These are phyloP conservation scores for Colletotrichum gloeosporioides DNA, from an alignment of 2,329 filamentous ascomycete genomes.

Conservation along the genomic window DNA sequence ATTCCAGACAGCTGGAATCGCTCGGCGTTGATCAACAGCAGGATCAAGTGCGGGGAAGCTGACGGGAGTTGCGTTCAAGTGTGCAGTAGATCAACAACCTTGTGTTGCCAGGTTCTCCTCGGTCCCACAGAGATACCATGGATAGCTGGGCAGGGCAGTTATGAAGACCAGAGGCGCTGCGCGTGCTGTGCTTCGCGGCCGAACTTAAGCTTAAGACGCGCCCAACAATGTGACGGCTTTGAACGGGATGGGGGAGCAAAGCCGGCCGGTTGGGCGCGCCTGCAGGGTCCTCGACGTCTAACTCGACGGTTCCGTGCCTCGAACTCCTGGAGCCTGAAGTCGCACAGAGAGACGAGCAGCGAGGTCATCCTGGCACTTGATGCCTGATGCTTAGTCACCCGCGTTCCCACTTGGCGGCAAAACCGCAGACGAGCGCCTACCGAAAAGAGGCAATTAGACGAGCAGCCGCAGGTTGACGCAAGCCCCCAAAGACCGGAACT, in stretches of 20 bases:
- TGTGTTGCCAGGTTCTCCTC: neutral
- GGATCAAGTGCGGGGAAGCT: neutral
- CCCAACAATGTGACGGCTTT: neutral
- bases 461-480: constrained; percentile 21
- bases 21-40: neutral
- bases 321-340: neutral
- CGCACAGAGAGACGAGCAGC: neutral
- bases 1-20: neutral
- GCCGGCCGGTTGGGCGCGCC: neutral
- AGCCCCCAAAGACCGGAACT: neutral
- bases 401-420: neutral
- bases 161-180: neutral
- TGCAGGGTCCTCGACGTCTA: neutral
- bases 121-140: neutral
- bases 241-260: neutral
- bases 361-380: neutral
- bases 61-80: neutral
- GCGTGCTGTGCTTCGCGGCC: neutral
- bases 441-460: constrained; percentile 16
- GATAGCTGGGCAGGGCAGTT: neutral
- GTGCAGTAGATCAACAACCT: neutral
- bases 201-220: neutral
- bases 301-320: neutral
- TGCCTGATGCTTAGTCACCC: constrained; percentile 1
- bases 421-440: constrained; percentile 8